Conservation (phyloP, 257 asterid genomes). For the Linaria vulgaris region DNA sequence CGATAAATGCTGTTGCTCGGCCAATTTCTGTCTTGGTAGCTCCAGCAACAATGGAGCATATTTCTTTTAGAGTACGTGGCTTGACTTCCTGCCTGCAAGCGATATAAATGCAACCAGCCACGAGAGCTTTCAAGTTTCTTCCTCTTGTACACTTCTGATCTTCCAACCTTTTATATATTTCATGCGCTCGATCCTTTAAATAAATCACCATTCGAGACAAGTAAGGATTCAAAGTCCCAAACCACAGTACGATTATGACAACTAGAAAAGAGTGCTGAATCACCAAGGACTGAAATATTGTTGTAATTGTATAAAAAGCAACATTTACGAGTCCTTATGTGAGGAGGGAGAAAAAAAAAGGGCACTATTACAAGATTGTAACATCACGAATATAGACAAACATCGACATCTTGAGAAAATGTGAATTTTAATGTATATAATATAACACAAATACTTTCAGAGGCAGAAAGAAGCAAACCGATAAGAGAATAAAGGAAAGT, state of each 20-base stretch:
- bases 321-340: too few relatives aligned
- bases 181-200: conserved; percentile 60
- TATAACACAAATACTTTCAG: not conserved
- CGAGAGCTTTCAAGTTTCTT: conserved; percentile 55
- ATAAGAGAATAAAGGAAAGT: not conserved
- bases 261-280: too few relatives aligned
- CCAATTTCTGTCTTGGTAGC: conserved; percentile 65
- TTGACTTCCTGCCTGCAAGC: conserved; percentile 68
- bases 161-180: conserved; percentile 54
- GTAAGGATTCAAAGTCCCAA: not conserved
- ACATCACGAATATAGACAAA: too few relatives aligned
- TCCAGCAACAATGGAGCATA: conserved; percentile 58
- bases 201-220: not conserved
- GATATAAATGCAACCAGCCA: conserved; percentile 65
- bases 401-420: too few relatives aligned
- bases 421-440: too few relatives aligned
- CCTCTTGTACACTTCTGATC: conserved; percentile 70
- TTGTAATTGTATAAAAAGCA: too few relatives aligned
- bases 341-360: too few relatives aligned
- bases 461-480: too few relatives aligned
- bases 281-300: too few relatives aligned
- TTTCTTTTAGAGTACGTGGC: conserved; percentile 66
- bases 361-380: too few relatives aligned
- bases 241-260: too few relatives aligned
- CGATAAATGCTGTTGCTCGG: conserved; percentile 54